Percentiles rank a stretch among this genome's conserved stretches.
phyloP scores from a whole-genome alignment of 2,329 filamentous ascomycete species.

The Fusarium odoratissimum region DNA sequence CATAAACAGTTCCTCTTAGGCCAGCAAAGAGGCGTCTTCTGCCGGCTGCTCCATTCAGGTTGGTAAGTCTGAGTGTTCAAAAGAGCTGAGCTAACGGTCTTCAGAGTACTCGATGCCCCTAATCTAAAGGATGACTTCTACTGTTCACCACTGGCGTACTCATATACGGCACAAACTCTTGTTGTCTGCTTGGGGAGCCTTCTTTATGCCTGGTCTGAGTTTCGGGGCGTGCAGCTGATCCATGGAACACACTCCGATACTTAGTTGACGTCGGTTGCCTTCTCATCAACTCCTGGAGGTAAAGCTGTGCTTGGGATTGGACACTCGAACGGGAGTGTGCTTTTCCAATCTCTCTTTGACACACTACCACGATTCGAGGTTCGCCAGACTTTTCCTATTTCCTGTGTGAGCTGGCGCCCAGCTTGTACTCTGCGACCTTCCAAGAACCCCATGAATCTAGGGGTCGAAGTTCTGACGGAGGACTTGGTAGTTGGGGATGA shows the following conservation, averaged over 20 bases:
- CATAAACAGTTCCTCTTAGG: conserved; percentile 25
- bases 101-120: conserved; percentile 86
- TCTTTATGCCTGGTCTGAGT: conserved; percentile 91
- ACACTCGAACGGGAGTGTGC: conserved; percentile 79
- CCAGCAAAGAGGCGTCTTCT: conserved; percentile 57
- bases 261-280: conserved; percentile 87
- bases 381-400: conserved; percentile 76
- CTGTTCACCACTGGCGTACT: conserved; percentile 91
- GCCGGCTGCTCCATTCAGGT: conserved; percentile 82
- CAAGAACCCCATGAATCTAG: conserved; percentile 59
- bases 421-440: conserved; percentile 65
- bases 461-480: conserved; percentile 73
- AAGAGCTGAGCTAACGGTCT: conserved; percentile 46
- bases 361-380: conserved; percentile 78
- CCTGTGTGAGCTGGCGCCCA: conserved; percentile 86
- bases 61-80: conserved; percentile 37
- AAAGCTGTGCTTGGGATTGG: conserved; percentile 88
- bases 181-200: conserved; percentile 84
- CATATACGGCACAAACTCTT: conserved; percentile 76
- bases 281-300: conserved; percentile 81
- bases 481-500: conserved; percentile 91
- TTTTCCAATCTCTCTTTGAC: conserved; percentile 82
- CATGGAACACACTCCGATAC: conserved; percentile 44
- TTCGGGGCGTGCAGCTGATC: conserved; percentile 68
- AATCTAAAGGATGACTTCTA: conserved; percentile 95